These are phyloP conservation scores for Blastocrithidia nonstop DNA, from an alignment of 208 protist species.

Conservation along the genomic window DNA sequence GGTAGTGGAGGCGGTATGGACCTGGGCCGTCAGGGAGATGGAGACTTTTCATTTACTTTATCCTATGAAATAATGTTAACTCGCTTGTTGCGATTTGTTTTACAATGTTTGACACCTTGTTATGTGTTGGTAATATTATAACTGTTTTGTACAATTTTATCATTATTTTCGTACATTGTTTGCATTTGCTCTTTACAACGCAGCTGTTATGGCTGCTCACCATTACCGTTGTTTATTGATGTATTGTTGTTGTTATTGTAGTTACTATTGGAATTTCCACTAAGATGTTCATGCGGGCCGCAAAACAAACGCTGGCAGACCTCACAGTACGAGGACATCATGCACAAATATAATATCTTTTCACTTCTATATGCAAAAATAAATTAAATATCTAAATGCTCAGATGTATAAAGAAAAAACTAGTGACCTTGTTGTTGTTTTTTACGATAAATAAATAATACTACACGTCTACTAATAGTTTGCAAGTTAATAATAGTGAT, in stretches of 20 bases:
- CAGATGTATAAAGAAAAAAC: background rate
- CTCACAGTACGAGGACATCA: conserved; percentile 72
- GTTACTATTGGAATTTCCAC: too few species aligned
- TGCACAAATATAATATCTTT: background rate
- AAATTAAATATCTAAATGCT: too few species aligned
- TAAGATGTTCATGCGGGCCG: conserved; percentile 10
- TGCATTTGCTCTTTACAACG: conserved; percentile 8
- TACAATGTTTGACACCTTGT: too few species aligned
- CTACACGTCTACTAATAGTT: background rate
- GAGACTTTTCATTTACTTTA: too few species aligned
- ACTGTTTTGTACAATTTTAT: background rate
- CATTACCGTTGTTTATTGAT: too few species aligned
- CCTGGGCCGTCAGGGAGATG: too few species aligned
- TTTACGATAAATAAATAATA: conserved; percentile 3
- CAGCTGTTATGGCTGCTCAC: conserved; percentile 9
- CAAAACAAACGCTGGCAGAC: conserved; percentile 38
- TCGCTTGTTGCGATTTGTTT: too few species aligned
- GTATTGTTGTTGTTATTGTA: too few species aligned
- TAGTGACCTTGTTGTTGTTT: too few species aligned
- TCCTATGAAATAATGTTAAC: too few species aligned
- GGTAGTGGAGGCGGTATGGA: too few species aligned
- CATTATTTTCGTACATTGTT: background rate
- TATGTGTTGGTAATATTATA: background rate
- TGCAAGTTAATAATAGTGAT: background rate
- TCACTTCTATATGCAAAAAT: too few species aligned